Base-by-base conservation (phyloP, 768 basidiomycete genomes). In the Serendipita sp. region DNA sequence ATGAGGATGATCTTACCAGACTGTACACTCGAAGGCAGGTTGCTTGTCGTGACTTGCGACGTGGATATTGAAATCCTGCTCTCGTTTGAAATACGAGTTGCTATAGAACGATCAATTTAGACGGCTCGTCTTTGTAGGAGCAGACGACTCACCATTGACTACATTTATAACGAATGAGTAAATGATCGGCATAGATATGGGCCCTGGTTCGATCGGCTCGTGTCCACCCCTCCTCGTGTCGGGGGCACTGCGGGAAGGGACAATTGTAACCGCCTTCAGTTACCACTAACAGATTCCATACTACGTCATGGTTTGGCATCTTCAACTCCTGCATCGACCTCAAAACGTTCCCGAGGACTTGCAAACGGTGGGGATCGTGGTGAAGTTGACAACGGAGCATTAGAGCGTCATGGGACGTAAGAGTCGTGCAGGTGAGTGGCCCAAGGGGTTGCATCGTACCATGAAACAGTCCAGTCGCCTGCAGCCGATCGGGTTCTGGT, bases 101-200 rank as follows among this genome's bases (percentile, higher is more conserved):
- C 56, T 60, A n/a, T 38, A n/a, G 28, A 10, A n/a, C 10, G 56
- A 51, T n/a, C 30, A n/a, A 24, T 24, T 51, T 32, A 51, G 48
- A 7, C 8, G 13, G 34, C 10, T 11, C 8, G 10, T 60, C 28
- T 24, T 28, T 28, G 11, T n/a, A 10, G 16, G 34, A 51, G 5
- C 18, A 18, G 48, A 51, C 30, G 28, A 38, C 56, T 60, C 28
- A 32, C 56, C 56, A 60, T 60, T 60, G 24, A 30, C 35, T 35
- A 60, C 56, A 60, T 34, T 60, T 60, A 30, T 60, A 60, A 37
- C 56, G 56, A 38, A 60, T 60, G 28, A 60, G 35, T n/a, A 60
- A 37, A 38, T 60, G 56, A 60, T 60, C 56, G 28, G 56, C 56
- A 60, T 60, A 60, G 34, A 60, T 60, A 60, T 60, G 56, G 8